A percentile compares a stretch with the other conserved stretches of the same genome.
These are phyloP conservation scores for Exophiala alcalophila DNA, from an alignment of 2,329 filamentous ascomycete species.

Conservation along the genomic window DNA sequence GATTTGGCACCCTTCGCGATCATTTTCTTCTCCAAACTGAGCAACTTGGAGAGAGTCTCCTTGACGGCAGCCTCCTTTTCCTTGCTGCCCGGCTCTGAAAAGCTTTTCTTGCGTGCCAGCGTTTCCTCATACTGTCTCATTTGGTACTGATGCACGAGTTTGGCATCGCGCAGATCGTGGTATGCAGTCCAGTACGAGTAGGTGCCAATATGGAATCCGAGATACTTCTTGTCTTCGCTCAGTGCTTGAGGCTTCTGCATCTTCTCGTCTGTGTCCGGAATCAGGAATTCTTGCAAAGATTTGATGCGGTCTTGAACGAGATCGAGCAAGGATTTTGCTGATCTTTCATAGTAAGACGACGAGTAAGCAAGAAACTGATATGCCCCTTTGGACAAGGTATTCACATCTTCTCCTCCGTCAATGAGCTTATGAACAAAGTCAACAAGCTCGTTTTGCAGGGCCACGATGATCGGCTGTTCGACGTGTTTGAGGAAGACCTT, in stretches of 20 bases:
- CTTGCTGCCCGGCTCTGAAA: conserved; percentile 32
- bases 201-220: conserved; percentile 52
- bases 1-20: conserved; percentile 62
- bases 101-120: conserved; percentile 32
- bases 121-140: conserved; percentile 39
- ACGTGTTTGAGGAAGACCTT: conserved; percentile 47
- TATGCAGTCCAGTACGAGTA: conserved; percentile 59
- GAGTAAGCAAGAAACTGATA: conserved; percentile 26
- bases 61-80: conserved; percentile 59
- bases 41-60: conserved; percentile 51
- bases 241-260: conserved; percentile 19
- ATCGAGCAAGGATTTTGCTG: conserved; percentile 55
- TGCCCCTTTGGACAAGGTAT: conserved; percentile 51
- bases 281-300: conserved; percentile 49
- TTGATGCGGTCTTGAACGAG: conserved; percentile 54
- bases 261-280: conserved; percentile 3
- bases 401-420: conserved; percentile 62
- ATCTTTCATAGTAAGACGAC: conserved; percentile 29
- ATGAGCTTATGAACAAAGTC: conserved; percentile 59
- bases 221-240: conserved; percentile 49
- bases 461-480: conserved; percentile 66
- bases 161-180: conserved; percentile 41
- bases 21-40: conserved; percentile 55
- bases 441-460: conserved; percentile 51
- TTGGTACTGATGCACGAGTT: conserved; percentile 24